Evolutionary conservation across 2,329 filamentous ascomycete genomes (phyloP), one percentile per base, ranked within the genome.

Genomic region (Xylariaceae sp.): DNA sequence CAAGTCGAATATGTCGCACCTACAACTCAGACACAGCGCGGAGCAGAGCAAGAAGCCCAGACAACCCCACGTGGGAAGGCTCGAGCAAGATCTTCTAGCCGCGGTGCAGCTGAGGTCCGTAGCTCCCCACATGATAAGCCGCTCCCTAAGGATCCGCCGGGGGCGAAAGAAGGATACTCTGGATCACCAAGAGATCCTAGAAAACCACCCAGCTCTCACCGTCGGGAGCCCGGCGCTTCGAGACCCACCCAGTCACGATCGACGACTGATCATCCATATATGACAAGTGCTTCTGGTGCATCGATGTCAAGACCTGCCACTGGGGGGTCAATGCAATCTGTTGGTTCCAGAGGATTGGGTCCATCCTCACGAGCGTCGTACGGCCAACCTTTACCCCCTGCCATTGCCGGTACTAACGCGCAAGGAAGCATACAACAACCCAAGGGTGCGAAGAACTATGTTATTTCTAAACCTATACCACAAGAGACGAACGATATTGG

Each of bases 1-100:
- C 93, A 98, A 69, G 88, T 98, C 50, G 93, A 98, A 71, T 98
- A 98, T 66, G 93, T 97, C 45, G 87, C 91, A 17, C 93, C 93
- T 20, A 83, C 85, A 21, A 94, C 89, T 5, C 83, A 92, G 61
- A 96, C 92, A 1, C 79, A 85, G 51, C 81, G 92, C 53, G 89
- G 86, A 22, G 80, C 67, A 10, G 51, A 61, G 50, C 65, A 52
- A 61, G 59, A 62, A 33, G 40, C 22, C 33, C 57, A 59, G 22
- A 42, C 56, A 17, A 55, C 62, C 10, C 56, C 62, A 6, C 60
- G 58, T 33, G 59, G 58, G 40, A 67, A 64, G 50, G 73, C 77
- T 40, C 72, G 78, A 45, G 74, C 74, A 52, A 74, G 77, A 50
- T 70, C 75, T 20, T 75, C 77, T 44, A 77, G 71, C 49, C 69